Conservation (phyloP, 2,329 filamentous ascomycete genomes). For the Neonectria neomacrospora region DNA sequence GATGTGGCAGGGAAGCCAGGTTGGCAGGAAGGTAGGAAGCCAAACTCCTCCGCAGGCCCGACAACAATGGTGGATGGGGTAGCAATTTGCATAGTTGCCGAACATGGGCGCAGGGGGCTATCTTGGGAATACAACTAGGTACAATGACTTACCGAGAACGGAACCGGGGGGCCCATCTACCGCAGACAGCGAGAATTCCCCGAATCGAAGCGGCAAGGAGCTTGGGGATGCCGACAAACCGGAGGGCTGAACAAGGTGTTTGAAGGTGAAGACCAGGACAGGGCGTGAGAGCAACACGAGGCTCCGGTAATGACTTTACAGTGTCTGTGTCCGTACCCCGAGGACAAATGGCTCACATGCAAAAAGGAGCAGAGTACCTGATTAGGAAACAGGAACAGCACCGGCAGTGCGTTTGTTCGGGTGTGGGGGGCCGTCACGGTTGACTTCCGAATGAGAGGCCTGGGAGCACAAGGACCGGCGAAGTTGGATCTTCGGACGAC, state of each 20-base stretch:
- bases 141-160: constrained; percentile 42
- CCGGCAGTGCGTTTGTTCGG: constrained; percentile 25
- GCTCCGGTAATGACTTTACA: constrained; percentile 25
- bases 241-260: constrained; percentile 19
- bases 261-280: constrained; percentile 21
- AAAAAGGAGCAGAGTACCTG: constrained; percentile 23
- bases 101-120: constrained; percentile 35
- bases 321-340: constrained; percentile 13
- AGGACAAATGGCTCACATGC: constrained; percentile 31
- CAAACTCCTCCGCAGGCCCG: constrained; percentile 43
- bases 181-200: constrained; percentile 41
- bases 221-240: constrained; percentile 29
- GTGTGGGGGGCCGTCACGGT: constrained; percentile 37
- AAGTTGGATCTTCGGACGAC: constrained; percentile 41
- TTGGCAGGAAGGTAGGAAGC: constrained; percentile 20
- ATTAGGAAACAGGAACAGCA: constrained; percentile 24
- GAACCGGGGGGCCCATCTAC: constrained; percentile 19
- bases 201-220: constrained; percentile 30
- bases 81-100: constrained; percentile 32
- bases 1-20: constrained; percentile 28
- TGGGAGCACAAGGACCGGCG: constrained; percentile 21
- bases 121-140: constrained; percentile 27
- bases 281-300: constrained; percentile 26
- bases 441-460: constrained; percentile 36
- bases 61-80: constrained; percentile 22